Percentiles rank a stretch among this genome's conserved stretches.
Conservation (phyloP, 1,284 basidiomycete genomes). For the Hypsizygus ulmarius region DNA sequence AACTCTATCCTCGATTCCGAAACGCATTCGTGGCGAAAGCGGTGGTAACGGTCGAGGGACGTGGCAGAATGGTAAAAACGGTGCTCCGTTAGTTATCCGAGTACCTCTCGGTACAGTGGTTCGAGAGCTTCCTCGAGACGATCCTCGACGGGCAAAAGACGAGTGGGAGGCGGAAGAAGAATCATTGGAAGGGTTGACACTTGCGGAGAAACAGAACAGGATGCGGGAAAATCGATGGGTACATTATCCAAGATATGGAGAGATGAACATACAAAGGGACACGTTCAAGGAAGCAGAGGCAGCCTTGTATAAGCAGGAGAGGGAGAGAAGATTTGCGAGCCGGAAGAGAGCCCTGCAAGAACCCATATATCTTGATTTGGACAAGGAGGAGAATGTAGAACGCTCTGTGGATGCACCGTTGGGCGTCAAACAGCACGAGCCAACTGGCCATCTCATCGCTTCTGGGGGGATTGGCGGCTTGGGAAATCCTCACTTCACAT, state of each 20-base stretch:
- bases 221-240: slow-evolving; percentile 74
- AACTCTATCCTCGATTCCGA: slow-evolving; percentile 70
- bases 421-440: slow-evolving; percentile 57
- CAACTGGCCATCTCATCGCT: slow-evolving; percentile 70
- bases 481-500: slow-evolving; percentile 88
- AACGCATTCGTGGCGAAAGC: slow-evolving; percentile 62
- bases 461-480: slow-evolving; percentile 82
- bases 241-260: slow-evolving; percentile 71
- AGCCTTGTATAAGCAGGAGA: slow-evolving; percentile 60
- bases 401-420: slow-evolving; percentile 61
- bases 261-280: slow-evolving; percentile 62
- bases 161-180: slow-evolving; percentile 70
- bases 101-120: slow-evolving; percentile 91
- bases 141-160: slow-evolving; percentile 58
- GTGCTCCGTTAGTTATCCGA: slow-evolving; percentile 67
- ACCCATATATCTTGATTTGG: slow-evolving; percentile 60
- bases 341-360: slow-evolving; percentile 39
- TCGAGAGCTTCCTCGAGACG: slow-evolving; percentile 65
- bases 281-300: slow-evolving; percentile 76
- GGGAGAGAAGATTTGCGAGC: slow-evolving; percentile 49
- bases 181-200: slow-evolving; percentile 46
- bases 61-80: slow-evolving; percentile 80
- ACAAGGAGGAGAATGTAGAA: slow-evolving; percentile 45
- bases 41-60: slow-evolving; percentile 79
- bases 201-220: slow-evolving; percentile 48